Conservation (phyloP, 2,329 filamentous ascomycete genomes). For the Colletotrichum tamarilloi region DNA sequence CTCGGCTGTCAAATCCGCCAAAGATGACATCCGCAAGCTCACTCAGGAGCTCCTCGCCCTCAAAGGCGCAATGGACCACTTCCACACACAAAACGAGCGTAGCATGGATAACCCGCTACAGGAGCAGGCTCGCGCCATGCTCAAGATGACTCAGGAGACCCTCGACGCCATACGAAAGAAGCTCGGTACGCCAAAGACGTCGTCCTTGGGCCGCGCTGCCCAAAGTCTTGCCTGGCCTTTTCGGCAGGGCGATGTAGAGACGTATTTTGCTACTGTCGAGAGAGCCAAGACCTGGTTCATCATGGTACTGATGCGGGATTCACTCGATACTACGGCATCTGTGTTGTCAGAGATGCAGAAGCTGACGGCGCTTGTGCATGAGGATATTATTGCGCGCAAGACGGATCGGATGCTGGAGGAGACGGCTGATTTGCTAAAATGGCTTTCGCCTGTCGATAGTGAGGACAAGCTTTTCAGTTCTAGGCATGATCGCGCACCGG, state of each 20-base stretch:
- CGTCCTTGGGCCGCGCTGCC: constrained; percentile 31
- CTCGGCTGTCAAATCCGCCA: constrained; percentile 37
- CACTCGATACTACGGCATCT: constrained; percentile 34
- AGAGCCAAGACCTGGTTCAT: constrained; percentile 42
- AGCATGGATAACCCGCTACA: neutral
- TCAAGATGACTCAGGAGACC: constrained; percentile 39
- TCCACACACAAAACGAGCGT: constrained; percentile 24
- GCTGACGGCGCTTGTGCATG: constrained; percentile 36
- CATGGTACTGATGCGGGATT: constrained; percentile 40
- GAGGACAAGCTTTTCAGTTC: constrained; percentile 34
- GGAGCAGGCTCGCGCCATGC: constrained; percentile 33
- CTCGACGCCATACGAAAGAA: constrained; percentile 36
- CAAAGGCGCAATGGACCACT: constrained; percentile 39
- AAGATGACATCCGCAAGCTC: constrained; percentile 39
- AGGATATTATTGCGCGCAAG: constrained; percentile 37
- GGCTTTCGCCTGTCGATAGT: constrained; percentile 38
- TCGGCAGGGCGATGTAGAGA: constrained; percentile 35
- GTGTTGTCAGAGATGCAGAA: constrained; percentile 39
- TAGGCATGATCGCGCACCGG: constrained; percentile 34
- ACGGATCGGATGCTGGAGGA: constrained; percentile 34
- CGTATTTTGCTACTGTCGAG: constrained; percentile 38
- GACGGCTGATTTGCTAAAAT: constrained; percentile 34
- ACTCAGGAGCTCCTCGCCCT: constrained; percentile 41
- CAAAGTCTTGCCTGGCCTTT: constrained; percentile 39
- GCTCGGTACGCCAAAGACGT: constrained; percentile 31